phyloP scores from a whole-genome alignment of 805 yeast species.

The Wickerhamomyces strasburgensis region DNA sequence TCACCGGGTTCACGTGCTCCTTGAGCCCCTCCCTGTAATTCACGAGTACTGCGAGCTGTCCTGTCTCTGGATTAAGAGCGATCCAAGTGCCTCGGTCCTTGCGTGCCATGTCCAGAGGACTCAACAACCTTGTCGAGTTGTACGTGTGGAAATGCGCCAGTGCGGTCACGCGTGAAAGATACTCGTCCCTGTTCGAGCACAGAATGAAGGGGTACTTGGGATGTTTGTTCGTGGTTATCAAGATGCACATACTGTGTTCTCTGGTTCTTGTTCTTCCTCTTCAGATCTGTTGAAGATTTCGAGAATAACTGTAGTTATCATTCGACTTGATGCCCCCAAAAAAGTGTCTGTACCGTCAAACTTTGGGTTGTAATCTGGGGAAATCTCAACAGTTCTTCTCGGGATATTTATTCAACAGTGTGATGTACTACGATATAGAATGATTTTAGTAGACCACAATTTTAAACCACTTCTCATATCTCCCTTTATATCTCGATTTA shows the following conservation, averaged over 20 bases:
- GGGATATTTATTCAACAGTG: too few relatives aligned
- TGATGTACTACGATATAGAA: too few relatives aligned
- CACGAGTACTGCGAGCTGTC: conserved; percentile 66
- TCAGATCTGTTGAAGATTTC: too few relatives aligned
- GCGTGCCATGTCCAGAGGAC: conserved; percentile 73
- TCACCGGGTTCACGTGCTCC: conserved; percentile 24
- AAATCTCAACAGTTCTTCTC: too few relatives aligned
- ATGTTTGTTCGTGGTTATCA: conserved; percentile 61
- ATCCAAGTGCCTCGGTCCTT: conserved; percentile 89
- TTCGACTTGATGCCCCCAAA: too few relatives aligned
- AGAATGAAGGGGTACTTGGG: conserved; percentile 72
- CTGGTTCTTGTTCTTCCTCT: too few relatives aligned
- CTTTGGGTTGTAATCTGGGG: too few relatives aligned
- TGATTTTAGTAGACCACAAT: too few relatives aligned
- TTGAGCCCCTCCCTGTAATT: conserved; percentile 55
- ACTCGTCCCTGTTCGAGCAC: conserved; percentile 87
- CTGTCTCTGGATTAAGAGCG: conserved; percentile 52
- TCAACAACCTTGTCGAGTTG: conserved; percentile 35
- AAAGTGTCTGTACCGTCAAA: too few relatives aligned
- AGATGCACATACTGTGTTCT: conserved; percentile 86
- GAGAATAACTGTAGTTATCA: too few relatives aligned
- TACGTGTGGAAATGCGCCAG: conserved; percentile 40
- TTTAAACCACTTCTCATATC: too few relatives aligned
- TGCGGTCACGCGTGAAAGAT: conserved; percentile 65
- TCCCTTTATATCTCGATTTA: too few relatives aligned